Base-by-base conservation (phyloP, 768 basidiomycete species). In the Megacollybia marginata region DNA sequence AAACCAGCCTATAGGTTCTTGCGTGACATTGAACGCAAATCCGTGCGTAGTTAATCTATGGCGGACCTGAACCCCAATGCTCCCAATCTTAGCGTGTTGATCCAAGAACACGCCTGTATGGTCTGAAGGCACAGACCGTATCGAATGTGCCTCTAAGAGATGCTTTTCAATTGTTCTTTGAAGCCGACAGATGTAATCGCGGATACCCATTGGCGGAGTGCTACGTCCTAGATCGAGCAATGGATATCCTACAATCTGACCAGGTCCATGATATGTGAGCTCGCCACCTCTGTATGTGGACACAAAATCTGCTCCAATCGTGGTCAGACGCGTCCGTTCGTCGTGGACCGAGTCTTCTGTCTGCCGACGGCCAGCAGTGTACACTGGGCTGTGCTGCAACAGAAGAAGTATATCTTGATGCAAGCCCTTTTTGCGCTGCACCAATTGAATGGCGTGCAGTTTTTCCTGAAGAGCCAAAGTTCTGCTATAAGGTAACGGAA, bases 211-310 rank as follows among this genome's bases (percentile, higher is more conserved):
- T 47, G 84, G 70, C 8, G 93, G 90, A 42, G 78, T 70, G 57
- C 85, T 81, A 33, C 83, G 82, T n/a, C 80, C 80, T 16, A 98
- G 77, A 69, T 98, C 95, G 46, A 97, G 73, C 47, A 98, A 73
- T 2, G 93, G 92, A 63, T 99, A 99, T 28, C 93, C 96, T 13
- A 97, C 88, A 58, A 99, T 74, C 67, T 99, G 96, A 6, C 96
- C 96, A 1, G 96, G 94, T 0, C 96, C 96, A 64, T 99, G 96
- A 65, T 91, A 99, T 1, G 96, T 99, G 50, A 92, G 76, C 68
- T 97, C 85, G 2, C 96, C 96, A 12, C 96, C 96, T 48, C 96
- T 75, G 48, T 80, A 75, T 2, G 92, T 82, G 19, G 79, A 69
- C 35, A 88, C 78, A 59, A 94, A 94, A 61, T 96, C 91, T 0